phyloP scores from a whole-genome alignment of 1,139 yeast genomes.

The Casaregolazyma lundiana region DNA sequence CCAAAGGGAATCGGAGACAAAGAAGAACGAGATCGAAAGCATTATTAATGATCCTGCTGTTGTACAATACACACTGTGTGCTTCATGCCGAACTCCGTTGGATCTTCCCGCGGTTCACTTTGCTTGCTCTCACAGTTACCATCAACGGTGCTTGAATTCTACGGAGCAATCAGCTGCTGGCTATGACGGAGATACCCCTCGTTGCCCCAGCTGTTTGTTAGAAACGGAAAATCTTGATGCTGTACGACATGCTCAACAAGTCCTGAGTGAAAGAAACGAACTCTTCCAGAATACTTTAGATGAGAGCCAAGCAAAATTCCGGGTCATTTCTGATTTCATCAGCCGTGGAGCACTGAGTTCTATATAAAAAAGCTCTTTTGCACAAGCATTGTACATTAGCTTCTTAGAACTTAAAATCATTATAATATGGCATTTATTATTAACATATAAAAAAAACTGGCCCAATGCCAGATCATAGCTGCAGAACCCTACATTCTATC shows the following conservation, averaged over 20 bases:
- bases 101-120: slow-evolving; percentile 83
- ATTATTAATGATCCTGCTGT: slow-evolving; percentile 53
- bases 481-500: slow-evolving; percentile 99
- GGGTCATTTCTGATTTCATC: slow-evolving; percentile 70
- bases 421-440: too few relatives aligned
- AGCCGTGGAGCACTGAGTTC: slow-evolving; percentile 71
- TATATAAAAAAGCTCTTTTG: slow-evolving; percentile 2
- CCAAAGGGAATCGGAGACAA: slow-evolving; percentile 57
- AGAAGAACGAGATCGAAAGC: slow-evolving; percentile 50
- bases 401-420: too few relatives aligned
- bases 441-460: too few relatives aligned
- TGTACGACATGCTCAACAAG: slow-evolving; percentile 56
- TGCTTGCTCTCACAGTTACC: slow-evolving; percentile 83
- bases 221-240: slow-evolving; percentile 64
- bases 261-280: slow-evolving; percentile 57
- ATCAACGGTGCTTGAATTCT: slow-evolving; percentile 65
- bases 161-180: slow-evolving; percentile 20
- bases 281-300: slow-evolving; percentile 56
- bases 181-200: slow-evolving; percentile 29
- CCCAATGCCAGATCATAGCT: too few relatives aligned
- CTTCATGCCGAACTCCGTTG: slow-evolving; percentile 61
- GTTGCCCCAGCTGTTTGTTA: slow-evolving; percentile 70
- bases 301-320: slow-evolving; percentile 63
- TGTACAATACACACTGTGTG: slow-evolving; percentile 66
- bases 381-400: background rate